phyloP scores from a whole-genome alignment of 495 filamentous ascomycete genomes.

The Cenococcum geophilum region DNA sequence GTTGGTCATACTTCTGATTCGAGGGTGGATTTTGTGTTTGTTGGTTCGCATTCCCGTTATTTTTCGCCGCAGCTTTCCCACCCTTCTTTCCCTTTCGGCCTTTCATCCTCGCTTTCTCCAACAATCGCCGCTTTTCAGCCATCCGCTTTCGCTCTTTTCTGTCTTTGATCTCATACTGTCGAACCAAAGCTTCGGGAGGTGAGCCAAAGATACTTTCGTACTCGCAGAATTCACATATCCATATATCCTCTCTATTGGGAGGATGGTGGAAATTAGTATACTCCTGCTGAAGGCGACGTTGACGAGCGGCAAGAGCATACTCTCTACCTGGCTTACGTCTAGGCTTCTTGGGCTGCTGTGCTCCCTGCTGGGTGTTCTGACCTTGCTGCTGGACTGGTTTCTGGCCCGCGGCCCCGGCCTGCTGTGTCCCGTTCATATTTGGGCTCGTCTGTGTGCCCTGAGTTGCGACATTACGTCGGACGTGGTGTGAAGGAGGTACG shows the following conservation, averaged over 20 bases:
- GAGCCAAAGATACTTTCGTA: conserved; percentile 48
- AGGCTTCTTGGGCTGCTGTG: conserved; percentile 46
- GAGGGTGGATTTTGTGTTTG: conserved; percentile 21
- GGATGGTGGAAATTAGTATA: conserved; percentile 72
- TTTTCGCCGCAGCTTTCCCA: conserved; percentile 26
- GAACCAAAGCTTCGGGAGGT: conserved; percentile 76
- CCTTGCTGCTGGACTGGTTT: conserved; percentile 7
- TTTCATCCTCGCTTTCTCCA: conserved; percentile 96
- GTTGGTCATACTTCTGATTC: conserved; percentile 23
- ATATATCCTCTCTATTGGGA: conserved; percentile 67
- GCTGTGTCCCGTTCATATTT: conserved; percentile 39
- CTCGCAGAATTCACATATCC: conserved; percentile 69
- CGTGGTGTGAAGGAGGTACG: conserved; percentile 11
- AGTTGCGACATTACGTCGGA: conserved; percentile 44
- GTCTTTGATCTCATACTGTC: conserved; percentile 92
- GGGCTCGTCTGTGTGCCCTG: conserved; percentile 61
- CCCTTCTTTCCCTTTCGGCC: conserved; percentile 75
- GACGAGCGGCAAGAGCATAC: conserved; percentile 58
- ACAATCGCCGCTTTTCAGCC: conserved; percentile 72
- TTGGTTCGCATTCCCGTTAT: conserved; percentile 21
- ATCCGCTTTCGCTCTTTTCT: conserved; percentile 72
- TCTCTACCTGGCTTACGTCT: conserved; percentile 50
- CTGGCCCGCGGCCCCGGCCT: conserved; percentile 33
- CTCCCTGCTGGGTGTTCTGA: conserved; percentile 14
- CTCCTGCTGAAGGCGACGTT: conserved; percentile 63